Evolutionary conservation across 106 monocot genomes (phyloP), one percentile per base, ranked within the genome.

Genomic region (Apostasia shenzhenica): DNA sequence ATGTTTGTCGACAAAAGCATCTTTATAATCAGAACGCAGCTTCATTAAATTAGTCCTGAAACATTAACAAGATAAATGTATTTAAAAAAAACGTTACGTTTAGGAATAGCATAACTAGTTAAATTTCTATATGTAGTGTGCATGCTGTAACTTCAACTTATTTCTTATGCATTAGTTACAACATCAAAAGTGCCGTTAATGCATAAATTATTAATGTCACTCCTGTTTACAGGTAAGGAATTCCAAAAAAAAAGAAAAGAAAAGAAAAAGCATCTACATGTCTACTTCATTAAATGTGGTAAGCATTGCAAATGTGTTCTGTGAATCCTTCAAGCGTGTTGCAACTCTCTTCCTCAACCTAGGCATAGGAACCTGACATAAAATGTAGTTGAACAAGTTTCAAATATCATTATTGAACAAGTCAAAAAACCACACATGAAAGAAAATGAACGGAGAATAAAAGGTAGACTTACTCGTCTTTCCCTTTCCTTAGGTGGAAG

Each of bases 271-370:
- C 14, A 79, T 77, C 53, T 84, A 95, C 95, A 95, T 95, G 81
- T 95, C 91, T 62, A 95, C 95, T 92, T 95, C 95, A 84, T 95
- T 95, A 72, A 91, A 95, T 55, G 95, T 95, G 56, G 95, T 95
- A 40, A 95, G 82, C 91, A 95, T 61, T 45, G 91, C 95, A 82
- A 81, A 95, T 55, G 95, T 95, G 73, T 95, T 95, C 72, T 95
- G 95, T 47, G 95, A 91, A 77, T 95, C 95, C 83, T 95, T 95
- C 82, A 95, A 81, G 55, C 95, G 88, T 41, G 86, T 86, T 47
- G 91, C 95, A 70, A 95, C 80, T 52, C 91, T 81, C 55, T 89
- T 84, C 63, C 95, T 84, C 14, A 95, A 80, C 67, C 95, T 91
- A 43, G 95, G 86, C 95, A 92, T 95, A 2, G 91, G 89, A 72